Base-by-base conservation (phyloP, 371 early-diverging fungal genomes). In the Parasitella parasitica region DNA sequence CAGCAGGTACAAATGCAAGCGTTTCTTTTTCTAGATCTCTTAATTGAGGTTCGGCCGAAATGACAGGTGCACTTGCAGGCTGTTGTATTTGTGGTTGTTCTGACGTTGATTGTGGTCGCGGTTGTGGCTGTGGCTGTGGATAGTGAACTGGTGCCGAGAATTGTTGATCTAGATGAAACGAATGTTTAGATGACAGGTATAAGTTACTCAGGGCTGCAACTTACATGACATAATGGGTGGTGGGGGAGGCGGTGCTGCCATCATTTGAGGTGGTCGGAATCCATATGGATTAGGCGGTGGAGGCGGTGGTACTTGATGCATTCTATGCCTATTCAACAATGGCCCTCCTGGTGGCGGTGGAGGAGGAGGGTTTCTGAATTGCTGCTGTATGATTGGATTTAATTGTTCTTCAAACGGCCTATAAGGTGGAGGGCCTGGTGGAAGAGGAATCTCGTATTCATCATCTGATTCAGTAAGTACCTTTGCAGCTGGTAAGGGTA, bases 11-110 rank as follows among this genome's bases (percentile, higher is more conserved):
- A 51, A 87, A 73, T 22, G 71, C 72, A 0, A 84, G 71, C n/a
- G 83, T 58, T 54, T 87, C 88, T 58, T 85, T 86, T 67, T 85
- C 86, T 18, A 87, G 71, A 51, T 87, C 85, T 28, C 88, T 78
- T 22, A 87, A 70, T 48, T 87, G 77, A 13, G 88, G 88, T 59
- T 82, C 86, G 4, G 85, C 88, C 6, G 88, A 83, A 16, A 87
- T 87, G 34, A 78, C 84, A 9, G 77, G 72, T 18, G 75, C 70
- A 6, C 71, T 68, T 6, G 72, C 20, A 26, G 20, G 54, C 24
- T 34, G 32, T 35, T 49, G 50, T 36, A 2, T 34, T 36, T 49
- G 59, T 26, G 5, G 38, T 35, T 36, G 43, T 9, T 39, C 16
- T 13, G 26, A 16, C 7, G 57, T 30, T 16, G 46, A 16, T 2